Evolutionary conservation across 139 green algal genomes (phyloP).

Genomic region (Pseudopediastrum boryanum): DNA sequence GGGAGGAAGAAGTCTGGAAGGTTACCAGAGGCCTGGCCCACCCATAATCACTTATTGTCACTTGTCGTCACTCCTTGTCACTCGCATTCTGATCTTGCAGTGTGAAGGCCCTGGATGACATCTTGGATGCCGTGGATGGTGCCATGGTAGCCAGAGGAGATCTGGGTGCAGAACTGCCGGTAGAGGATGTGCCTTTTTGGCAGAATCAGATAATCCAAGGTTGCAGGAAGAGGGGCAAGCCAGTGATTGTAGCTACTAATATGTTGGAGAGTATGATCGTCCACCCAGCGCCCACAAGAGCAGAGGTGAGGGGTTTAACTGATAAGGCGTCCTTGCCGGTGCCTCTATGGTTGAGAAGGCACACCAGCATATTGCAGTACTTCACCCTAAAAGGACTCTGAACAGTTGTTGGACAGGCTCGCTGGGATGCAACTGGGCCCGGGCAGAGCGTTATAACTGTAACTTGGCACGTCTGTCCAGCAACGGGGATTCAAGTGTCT

Average conservation of each 20-base stretch:
- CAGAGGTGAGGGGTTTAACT: constrained; percentile 79
- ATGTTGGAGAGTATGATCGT: constrained; percentile 82
- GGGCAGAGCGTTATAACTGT: no score
- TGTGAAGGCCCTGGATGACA: constrained; percentile 73
- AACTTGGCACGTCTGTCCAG: no score
- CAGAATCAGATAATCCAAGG: constrained; percentile 75
- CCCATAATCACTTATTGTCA: no score
- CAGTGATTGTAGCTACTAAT: constrained; percentile 56
- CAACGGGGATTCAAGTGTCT: no score
- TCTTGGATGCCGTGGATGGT: constrained; percentile 81
- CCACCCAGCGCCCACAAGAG: constrained; percentile 78
- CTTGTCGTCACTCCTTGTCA: no score
- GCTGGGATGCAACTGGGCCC: no score
- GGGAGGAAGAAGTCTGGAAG: no score
- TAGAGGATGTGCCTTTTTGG: constrained; percentile 82
- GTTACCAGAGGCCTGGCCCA: no score
- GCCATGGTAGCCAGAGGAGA: constrained; percentile 81
- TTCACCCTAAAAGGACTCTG: no score
- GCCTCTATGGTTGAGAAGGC: neutral
- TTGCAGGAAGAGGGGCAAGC: constrained; percentile 52
- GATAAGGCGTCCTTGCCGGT: constrained; percentile 68
- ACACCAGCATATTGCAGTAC: no score
- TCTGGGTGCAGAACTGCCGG: constrained; percentile 82
- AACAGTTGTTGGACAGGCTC: no score
- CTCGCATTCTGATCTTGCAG: no score